phyloP scores from a whole-genome alignment of 495 filamentous ascomycete species.

The Xylaria bambusicola region DNA sequence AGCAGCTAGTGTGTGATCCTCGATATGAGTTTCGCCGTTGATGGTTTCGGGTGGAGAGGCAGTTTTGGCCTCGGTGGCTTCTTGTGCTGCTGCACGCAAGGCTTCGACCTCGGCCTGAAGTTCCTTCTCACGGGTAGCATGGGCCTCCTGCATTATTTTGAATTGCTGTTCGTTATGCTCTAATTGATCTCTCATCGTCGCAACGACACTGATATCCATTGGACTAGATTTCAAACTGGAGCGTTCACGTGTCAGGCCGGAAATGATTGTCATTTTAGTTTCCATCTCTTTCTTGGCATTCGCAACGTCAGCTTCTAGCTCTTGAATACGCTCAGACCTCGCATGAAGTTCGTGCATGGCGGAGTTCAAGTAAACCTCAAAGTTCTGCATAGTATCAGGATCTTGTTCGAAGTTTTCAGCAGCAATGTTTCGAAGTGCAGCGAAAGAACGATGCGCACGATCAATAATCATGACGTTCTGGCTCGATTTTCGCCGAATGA shows the following conservation, averaged over 20 bases:
- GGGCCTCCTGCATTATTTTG: constrained; percentile 67
- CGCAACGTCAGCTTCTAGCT: constrained; percentile 82
- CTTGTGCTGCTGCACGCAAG: constrained; percentile 61
- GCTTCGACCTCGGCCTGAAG: constrained; percentile 67
- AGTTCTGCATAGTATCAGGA: constrained; percentile 85
- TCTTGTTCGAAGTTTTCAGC: constrained; percentile 78
- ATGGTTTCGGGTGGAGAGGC: constrained; percentile 17
- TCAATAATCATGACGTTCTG: constrained; percentile 89
- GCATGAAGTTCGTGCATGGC: constrained; percentile 90
- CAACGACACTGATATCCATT: constrained; percentile 91
- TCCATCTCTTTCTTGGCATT: constrained; percentile 94
- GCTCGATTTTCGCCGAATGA: constrained; percentile 91
- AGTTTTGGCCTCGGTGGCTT: constrained; percentile 25
- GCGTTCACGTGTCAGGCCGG: constrained; percentile 87
- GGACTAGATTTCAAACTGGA: constrained; percentile 85
- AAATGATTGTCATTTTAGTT: constrained; percentile 88
- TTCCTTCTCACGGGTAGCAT: constrained; percentile 72
- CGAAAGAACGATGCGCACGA: constrained; percentile 89
- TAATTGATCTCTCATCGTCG: constrained; percentile 82
- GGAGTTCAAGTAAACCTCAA: constrained; percentile 86
- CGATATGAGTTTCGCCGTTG: constrained; percentile 11
- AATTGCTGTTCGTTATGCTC: constrained; percentile 82
- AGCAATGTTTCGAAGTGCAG: constrained; percentile 83
- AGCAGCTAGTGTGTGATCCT: constrained; percentile 39
- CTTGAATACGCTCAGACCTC: constrained; percentile 84